phyloP scores from a whole-genome alignment of 2,329 filamentous ascomycete species.

The Aspergillus pseudotamarii region DNA sequence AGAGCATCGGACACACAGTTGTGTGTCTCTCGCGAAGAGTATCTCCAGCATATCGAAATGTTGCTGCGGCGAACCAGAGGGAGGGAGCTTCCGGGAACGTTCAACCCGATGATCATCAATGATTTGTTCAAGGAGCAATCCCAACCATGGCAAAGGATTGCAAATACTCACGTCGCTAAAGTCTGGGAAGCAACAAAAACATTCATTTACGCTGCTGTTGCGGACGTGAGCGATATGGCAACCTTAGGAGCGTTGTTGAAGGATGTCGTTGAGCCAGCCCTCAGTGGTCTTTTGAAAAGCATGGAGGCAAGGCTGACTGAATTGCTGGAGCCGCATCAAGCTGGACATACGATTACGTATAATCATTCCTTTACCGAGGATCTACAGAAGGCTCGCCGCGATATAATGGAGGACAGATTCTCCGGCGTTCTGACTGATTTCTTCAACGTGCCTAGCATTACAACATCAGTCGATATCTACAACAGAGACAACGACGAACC shows the following conservation, averaged over 20 bases:
- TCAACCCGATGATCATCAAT: constrained; percentile 61
- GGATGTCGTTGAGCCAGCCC: constrained; percentile 44
- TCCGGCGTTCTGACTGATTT: constrained; percentile 12
- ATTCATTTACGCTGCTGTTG: constrained; percentile 40
- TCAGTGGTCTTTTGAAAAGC: constrained; percentile 39
- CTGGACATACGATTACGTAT: constrained; percentile 38
- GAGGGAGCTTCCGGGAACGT: constrained; percentile 62
- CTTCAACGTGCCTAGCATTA: constrained; percentile 16
- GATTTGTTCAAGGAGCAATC: constrained; percentile 65
- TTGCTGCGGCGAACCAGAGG: constrained; percentile 51
- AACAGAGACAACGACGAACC: too few relatives aligned
- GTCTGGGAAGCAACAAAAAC: constrained; percentile 36
- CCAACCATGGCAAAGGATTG: constrained; percentile 54
- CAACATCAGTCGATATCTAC: background rate
- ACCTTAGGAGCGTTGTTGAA: constrained; percentile 42
- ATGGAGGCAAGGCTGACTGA: constrained; percentile 48
- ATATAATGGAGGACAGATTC: constrained; percentile 15
- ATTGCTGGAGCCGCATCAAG: constrained; percentile 50
- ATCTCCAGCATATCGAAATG: constrained; percentile 43
- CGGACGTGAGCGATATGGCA: constrained; percentile 43
- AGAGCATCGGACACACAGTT: constrained; percentile 7
- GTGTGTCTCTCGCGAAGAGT: constrained; percentile 34
- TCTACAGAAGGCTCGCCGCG: constrained; percentile 29
- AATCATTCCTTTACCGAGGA: constrained; percentile 42
- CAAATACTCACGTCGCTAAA: constrained; percentile 36